Base-by-base conservation (phyloP, 306 rosid species). In the Fragaria nilgerrensis region DNA sequence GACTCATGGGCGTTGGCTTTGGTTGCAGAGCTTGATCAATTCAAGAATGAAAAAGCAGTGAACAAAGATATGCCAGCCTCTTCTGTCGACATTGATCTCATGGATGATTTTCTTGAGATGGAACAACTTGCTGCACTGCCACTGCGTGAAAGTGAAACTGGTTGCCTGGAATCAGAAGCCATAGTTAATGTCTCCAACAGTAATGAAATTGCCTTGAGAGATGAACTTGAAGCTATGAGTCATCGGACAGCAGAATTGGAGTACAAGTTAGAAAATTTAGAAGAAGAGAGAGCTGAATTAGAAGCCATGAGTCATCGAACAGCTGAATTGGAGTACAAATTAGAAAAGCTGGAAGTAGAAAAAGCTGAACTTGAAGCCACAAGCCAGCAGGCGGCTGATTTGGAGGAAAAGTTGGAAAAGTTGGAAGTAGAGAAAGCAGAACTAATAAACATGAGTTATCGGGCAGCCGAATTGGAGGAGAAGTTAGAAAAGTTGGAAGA, bases 31-130 rank as follows among this genome's bases (percentile, higher is more conserved):
- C 96, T 93, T 78, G 92, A 89, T 83, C 98, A 89, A 76, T 89
- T 90, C 82, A 92, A 90, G 88, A 83, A 87, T 80, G 96, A 87
- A 67, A 94, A 87, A 80, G 74, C 85, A 47, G 74, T 58, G 32
- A 61, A 62, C 37, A 82, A 87, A 72, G 82, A 82, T 78, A 77
- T 84, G 61, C 89, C 84, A 32, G 72, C 90, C 49, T 70, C 86
- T 77, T 89, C 96, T 36, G 73, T 84, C 70, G 86, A 90, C 80
- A 84, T 88, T 59, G 90, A 87, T 84, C 85, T 94, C 72, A 94
- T 94, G 98, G 97, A 94, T n/a, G 98, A 94, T 85, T 94, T 94
- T 86, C 98, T 94, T 59, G 98, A 94, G 84, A 94, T 94, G 98
- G 98, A 94, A 73, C 85, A 87, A 77, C 91, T 94, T 37, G 97